Percentiles rank a stretch among this genome's conserved stretches.
These are phyloP conservation scores for Stylosanthes scabra DNA, from an alignment of 331 rosid genomes.

Conservation along the genomic window DNA sequence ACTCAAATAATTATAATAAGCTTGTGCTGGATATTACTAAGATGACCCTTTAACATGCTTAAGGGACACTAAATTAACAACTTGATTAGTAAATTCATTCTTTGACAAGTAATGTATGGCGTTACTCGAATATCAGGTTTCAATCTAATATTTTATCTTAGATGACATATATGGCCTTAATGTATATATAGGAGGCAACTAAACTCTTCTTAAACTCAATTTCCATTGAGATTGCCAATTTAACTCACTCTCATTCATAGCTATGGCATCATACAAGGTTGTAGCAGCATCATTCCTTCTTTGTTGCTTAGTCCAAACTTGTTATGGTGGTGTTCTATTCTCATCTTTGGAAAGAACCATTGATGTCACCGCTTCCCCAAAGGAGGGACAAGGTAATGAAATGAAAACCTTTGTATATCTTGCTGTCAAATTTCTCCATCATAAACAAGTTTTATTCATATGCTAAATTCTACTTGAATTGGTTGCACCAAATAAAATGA, in stretches of 20 bases:
- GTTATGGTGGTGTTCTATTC: conserved; percentile 50
- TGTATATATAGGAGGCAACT: conserved; percentile 43
- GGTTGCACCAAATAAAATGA: not conserved
- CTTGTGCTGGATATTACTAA: not conserved
- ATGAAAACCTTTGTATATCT: not conserved
- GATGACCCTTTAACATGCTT: conserved; percentile 44
- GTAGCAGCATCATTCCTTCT: conserved; percentile 50
- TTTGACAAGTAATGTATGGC: conserved; percentile 36
- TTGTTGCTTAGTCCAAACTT: conserved; percentile 49
- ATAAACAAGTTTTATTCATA: not conserved
- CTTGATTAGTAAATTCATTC: not conserved
- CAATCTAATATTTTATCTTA: not conserved
- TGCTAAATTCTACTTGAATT: not conserved
- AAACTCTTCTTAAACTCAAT: not conserved
- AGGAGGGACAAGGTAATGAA: conserved; percentile 55
- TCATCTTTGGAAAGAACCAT: conserved; percentile 55
- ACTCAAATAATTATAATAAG: not conserved
- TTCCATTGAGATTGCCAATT: not conserved
- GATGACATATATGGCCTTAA: not conserved
- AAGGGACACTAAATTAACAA: conserved; percentile 42
- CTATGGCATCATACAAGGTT: conserved; percentile 59
- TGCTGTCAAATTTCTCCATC: not conserved
- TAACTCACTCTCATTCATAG: not conserved
- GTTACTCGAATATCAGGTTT: not conserved
- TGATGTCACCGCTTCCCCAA: conserved; percentile 58